Conservation (phyloP, 805 yeast species). For the Kuraishia borneana region DNA sequence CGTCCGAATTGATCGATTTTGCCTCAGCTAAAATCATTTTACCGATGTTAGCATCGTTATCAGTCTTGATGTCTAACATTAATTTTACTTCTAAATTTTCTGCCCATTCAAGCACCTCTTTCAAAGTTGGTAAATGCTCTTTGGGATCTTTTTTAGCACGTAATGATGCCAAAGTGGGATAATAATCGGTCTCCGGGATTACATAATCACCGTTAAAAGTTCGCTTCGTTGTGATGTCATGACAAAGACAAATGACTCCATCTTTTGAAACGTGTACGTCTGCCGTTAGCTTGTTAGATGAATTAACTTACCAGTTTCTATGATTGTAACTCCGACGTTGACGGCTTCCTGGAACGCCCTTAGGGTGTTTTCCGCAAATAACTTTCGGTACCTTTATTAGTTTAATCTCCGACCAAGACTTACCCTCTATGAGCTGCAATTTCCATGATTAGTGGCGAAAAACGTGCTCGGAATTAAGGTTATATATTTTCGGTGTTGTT, state of each 20-base stretch:
- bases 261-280: conserved; percentile 26
- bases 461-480: neutral
- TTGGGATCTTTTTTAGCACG: conserved; percentile 19
- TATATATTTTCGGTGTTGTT: too few relatives aligned
- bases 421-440: conserved; percentile 21
- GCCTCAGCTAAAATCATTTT: conserved; percentile 14
- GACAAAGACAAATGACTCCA: conserved; percentile 19
- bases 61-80: conserved; percentile 25
- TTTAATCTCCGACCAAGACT: conserved; percentile 3
- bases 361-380: conserved; percentile 25
- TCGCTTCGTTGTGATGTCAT: conserved; percentile 20
- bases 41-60: conserved; percentile 17
- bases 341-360: conserved; percentile 22
- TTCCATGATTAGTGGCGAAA: neutral
- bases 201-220: conserved; percentile 18
- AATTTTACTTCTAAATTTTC: conserved; percentile 20
- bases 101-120: conserved; percentile 20
- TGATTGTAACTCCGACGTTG: conserved; percentile 18
- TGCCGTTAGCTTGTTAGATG: conserved; percentile 2
- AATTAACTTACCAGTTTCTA: conserved; percentile 10
- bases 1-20: conserved; percentile 3
- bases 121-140: conserved; percentile 19
- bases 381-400: conserved; percentile 6
- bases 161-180: conserved; percentile 15
- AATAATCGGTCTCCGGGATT: conserved; percentile 15